These are phyloP conservation scores for Skeletonema grethae DNA, from an alignment of 108 stramenopile species.

Conservation along the genomic window DNA sequence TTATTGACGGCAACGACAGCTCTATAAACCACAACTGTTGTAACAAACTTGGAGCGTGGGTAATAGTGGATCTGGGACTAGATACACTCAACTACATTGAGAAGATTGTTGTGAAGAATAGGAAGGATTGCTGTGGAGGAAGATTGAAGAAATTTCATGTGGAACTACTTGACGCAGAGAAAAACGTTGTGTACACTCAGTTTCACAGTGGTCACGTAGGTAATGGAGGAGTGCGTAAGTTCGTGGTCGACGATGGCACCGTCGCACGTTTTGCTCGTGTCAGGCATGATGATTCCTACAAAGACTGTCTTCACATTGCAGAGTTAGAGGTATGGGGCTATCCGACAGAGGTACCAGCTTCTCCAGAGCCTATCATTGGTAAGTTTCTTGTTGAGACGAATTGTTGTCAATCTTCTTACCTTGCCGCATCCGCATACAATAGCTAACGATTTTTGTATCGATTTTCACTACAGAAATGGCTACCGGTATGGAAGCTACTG, in stretches of 20 bases:
- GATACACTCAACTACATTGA: neutral
- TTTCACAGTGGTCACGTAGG: neutral
- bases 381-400: neutral
- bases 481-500: neutral
- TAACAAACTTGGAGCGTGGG: neutral
- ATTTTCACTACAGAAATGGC: neutral
- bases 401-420: neutral
- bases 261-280: constrained; percentile 9
- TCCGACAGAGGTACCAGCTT: constrained; percentile 2
- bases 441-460: neutral
- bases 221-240: neutral
- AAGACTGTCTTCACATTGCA: constrained; percentile 9
- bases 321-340: constrained; percentile 14
- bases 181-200: neutral
- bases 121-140: neutral
- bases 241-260: constrained; percentile 7
- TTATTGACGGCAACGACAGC: constrained; percentile 1
- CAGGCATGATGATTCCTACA: constrained; percentile 6
- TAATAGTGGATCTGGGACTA: neutral
- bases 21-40: neutral
- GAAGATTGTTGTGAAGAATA: neutral
- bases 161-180: neutral
- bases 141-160: neutral
- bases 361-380: constrained; percentile 9
- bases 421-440: neutral